Conservation (phyloP, 75 land plant species). For the Cunninghamia lanceolata region DNA sequence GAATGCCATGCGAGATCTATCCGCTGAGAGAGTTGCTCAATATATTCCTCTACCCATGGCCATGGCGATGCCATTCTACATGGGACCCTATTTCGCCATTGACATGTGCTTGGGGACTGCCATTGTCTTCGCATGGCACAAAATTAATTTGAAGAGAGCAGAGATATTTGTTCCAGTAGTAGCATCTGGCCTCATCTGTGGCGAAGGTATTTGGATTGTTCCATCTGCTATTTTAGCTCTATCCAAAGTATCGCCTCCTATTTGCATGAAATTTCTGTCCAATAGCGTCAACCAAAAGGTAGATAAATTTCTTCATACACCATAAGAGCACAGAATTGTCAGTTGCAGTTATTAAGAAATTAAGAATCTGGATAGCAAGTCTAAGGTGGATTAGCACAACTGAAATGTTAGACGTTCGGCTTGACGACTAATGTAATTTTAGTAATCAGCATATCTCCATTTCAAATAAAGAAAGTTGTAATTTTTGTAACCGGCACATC, state of each 20-base stretch:
- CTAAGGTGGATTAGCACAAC: no score
- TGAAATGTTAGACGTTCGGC: no score
- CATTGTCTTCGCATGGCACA: conserved; percentile 52
- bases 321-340: no score
- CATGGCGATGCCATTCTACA: conserved; percentile 67
- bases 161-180: conserved; percentile 49
- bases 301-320: not conserved
- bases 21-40: conserved; percentile 34
- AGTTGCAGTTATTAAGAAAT: no score
- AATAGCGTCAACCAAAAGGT: not conserved
- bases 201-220: conserved; percentile 70
- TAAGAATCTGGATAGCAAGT: no score
- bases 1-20: conserved; percentile 37
- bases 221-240: conserved; percentile 59
- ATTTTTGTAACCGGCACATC: no score
- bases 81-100: conserved; percentile 61
- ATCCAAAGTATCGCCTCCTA: conserved; percentile 45
- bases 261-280: conserved; percentile 68
- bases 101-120: conserved; percentile 66
- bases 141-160: conserved; percentile 40
- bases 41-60: conserved; percentile 27
- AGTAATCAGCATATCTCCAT: no score
- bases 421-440: no score
- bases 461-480: no score
- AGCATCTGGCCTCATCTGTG: conserved; percentile 82